These are phyloP conservation scores for Magnaporthiopsis incrustans DNA, from an alignment of 2,329 filamentous ascomycete species.

Conservation along the genomic window DNA sequence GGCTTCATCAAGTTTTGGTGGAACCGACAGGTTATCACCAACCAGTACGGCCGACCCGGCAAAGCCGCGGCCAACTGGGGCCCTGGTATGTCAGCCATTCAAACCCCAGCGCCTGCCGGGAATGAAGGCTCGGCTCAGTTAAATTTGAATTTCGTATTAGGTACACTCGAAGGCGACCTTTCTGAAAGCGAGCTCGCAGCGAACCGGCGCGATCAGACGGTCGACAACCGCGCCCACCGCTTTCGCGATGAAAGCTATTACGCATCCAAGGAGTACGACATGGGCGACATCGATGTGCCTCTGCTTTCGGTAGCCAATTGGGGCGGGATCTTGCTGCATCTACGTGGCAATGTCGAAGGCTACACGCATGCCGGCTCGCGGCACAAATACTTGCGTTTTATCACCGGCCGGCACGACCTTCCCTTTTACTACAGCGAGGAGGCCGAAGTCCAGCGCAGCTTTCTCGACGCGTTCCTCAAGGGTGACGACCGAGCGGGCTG, in stretches of 20 bases:
- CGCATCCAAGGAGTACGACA: conserved; percentile 54
- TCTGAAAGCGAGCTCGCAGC: conserved; percentile 39
- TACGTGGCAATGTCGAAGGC: conserved; percentile 61
- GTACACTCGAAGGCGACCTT: conserved; percentile 45
- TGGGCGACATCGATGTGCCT: conserved; percentile 60
- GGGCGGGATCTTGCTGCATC: conserved; percentile 62
- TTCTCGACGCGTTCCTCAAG: conserved; percentile 65
- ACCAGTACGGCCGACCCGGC: conserved; percentile 57
- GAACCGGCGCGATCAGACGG: conserved; percentile 40
- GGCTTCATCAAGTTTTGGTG: conserved; percentile 57
- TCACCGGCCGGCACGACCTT: conserved; percentile 62
- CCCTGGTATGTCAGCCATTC: too few relatives aligned
- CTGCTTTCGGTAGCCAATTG: conserved; percentile 61
- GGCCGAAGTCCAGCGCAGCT: conserved; percentile 58
- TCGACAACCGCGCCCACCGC: conserved; percentile 37
- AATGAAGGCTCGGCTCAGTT: too few relatives aligned
- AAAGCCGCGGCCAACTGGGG: conserved; percentile 29
- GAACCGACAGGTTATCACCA: conserved; percentile 56
- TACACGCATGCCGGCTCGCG: conserved; percentile 56
- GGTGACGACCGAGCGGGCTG: conserved; percentile 56
- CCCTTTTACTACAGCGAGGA: conserved; percentile 66
- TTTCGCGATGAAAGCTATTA: conserved; percentile 60
- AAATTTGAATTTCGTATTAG: too few relatives aligned
- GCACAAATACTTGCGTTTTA: conserved; percentile 61
- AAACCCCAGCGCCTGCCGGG: too few relatives aligned